These are phyloP conservation scores for Triglochin maritima DNA, from an alignment of 106 monocot genomes.

Conservation along the genomic window DNA sequence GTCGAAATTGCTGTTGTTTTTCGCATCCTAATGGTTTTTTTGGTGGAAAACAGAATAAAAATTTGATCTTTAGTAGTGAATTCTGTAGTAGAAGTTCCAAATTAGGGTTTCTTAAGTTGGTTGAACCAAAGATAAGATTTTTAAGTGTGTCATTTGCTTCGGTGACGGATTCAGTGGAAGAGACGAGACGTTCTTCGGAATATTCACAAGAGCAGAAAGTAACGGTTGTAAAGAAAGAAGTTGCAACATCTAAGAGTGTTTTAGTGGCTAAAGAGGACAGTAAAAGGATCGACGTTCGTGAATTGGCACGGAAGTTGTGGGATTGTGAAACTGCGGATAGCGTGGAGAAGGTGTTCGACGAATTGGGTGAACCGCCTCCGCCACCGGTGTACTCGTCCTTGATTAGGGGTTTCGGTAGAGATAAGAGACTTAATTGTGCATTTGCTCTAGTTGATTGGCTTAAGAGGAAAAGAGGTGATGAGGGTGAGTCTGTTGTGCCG, in stretches of 20 bases:
- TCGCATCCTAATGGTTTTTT: slow-evolving; percentile 1
- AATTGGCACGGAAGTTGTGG: slow-evolving; percentile 34
- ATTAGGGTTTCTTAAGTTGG: not conserved
- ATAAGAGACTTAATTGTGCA: slow-evolving; percentile 54
- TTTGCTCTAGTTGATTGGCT: slow-evolving; percentile 84
- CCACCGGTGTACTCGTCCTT: slow-evolving; percentile 63
- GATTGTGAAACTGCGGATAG: slow-evolving; percentile 47
- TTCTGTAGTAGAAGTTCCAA: slow-evolving; percentile 10
- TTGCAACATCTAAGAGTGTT: not conserved
- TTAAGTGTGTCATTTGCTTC: slow-evolving; percentile 21
- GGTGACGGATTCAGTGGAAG: slow-evolving; percentile 30
- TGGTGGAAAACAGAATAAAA: not conserved
- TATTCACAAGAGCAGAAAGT: not conserved
- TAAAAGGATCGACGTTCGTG: slow-evolving; percentile 45
- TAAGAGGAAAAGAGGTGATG: slow-evolving; percentile 33
- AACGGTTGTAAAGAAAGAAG: not conserved
- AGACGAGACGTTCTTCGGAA: slow-evolving; percentile 6
- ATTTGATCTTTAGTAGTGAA: slow-evolving; percentile 6
- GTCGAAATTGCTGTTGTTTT: not conserved
- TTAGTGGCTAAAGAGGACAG: slow-evolving; percentile 4
- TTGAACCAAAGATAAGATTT: slow-evolving; percentile 20
- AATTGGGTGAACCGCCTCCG: slow-evolving; percentile 42
- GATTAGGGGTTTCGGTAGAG: slow-evolving; percentile 59
- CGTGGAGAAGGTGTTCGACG: slow-evolving; percentile 42
- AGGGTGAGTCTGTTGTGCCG: not conserved